phyloP scores from a whole-genome alignment of 306 rosid genomes.

The Lupinus albus region DNA sequence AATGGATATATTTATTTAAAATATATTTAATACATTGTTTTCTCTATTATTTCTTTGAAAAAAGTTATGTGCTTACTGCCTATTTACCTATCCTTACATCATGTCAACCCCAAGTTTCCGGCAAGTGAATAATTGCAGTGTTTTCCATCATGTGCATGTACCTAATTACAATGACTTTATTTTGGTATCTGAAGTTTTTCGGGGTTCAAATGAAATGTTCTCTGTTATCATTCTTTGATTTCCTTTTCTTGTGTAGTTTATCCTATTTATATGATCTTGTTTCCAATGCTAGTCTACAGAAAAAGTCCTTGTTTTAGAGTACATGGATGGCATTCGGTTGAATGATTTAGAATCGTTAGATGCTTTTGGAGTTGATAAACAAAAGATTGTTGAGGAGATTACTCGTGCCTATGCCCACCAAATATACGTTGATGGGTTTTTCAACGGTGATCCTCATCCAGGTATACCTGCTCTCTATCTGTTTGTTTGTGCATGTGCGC shows the following conservation, averaged over 20 bases:
- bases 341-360: constrained; percentile 76
- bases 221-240: constrained; percentile 7
- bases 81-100: constrained; percentile 15
- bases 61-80: neutral
- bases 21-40: too few species aligned
- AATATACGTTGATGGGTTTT: constrained; percentile 94
- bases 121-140: constrained; percentile 15
- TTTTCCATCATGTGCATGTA: constrained; percentile 17
- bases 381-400: constrained; percentile 86
- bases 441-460: constrained; percentile 99
- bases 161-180: constrained; percentile 24
- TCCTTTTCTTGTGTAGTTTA: constrained; percentile 34
- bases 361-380: constrained; percentile 81
- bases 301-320: constrained; percentile 83
- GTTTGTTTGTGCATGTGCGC: neutral
- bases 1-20: too few species aligned
- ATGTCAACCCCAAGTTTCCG: constrained; percentile 11
- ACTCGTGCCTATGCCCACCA: constrained; percentile 98
- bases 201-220: constrained; percentile 14
- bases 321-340: constrained; percentile 96
- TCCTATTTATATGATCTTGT: constrained; percentile 36
- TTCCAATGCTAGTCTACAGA: constrained; percentile 77
- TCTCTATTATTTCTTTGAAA: too few species aligned
- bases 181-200: neutral
- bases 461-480: constrained; percentile 52